Evolutionary conservation across 371 early-diverging fungal species (phyloP).

Genomic region (Lichtheimia corymbifera): DNA sequence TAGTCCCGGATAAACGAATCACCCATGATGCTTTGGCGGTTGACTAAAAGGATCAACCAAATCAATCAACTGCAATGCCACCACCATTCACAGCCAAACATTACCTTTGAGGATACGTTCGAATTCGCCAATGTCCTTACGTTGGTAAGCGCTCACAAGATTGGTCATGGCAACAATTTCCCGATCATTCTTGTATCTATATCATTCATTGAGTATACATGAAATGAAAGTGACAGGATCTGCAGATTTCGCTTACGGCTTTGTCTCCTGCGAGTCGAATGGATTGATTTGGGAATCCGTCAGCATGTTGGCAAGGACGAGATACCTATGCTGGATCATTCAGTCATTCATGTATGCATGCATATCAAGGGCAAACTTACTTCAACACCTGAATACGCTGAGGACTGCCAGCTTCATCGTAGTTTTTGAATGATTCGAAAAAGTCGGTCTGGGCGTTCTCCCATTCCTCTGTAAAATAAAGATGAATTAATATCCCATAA

Average conservation of each 20-base stretch:
- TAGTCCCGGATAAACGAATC: slow-evolving; percentile 89
- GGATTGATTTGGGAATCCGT: slow-evolving; percentile 93
- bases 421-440: slow-evolving; percentile 96
- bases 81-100: neutral
- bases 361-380: slow-evolving; percentile 36
- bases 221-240: neutral
- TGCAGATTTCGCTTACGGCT: slow-evolving; percentile 63
- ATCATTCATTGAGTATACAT: slow-evolving; percentile 4
- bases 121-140: slow-evolving; percentile 84
- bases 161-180: slow-evolving; percentile 92
- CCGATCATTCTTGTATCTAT: slow-evolving; percentile 83
- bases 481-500: neutral
- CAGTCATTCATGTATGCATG: neutral
- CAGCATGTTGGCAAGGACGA: slow-evolving; percentile 94
- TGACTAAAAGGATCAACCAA: slow-evolving; percentile 38
- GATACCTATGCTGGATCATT: slow-evolving; percentile 51
- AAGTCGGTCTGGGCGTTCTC: slow-evolving; percentile 90
- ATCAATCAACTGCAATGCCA: neutral
- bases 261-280: slow-evolving; percentile 96
- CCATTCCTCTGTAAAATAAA: slow-evolving; percentile 73
- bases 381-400: slow-evolving; percentile 93
- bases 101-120: slow-evolving; percentile 70
- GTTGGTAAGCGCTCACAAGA: slow-evolving; percentile 89
- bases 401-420: slow-evolving; percentile 94
- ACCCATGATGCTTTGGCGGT: slow-evolving; percentile 77